Base-by-base conservation (phyloP, 768 basidiomycete species). In the Megacollybia marginata region DNA sequence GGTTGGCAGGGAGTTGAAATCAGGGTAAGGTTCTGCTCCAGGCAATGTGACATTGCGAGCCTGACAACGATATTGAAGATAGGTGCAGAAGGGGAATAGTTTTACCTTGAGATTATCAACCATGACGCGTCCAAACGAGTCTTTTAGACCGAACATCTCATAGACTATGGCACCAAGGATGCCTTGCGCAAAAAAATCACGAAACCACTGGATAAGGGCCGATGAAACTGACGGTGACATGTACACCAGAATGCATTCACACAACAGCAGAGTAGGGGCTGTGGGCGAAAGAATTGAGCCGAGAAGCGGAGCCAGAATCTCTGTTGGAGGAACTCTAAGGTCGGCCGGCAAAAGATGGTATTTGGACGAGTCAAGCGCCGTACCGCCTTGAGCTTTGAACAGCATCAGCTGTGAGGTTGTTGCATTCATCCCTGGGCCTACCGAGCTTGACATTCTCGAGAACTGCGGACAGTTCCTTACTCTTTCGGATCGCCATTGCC, bases 61-160 rank as follows among this genome's bases (percentile, higher is more conserved):
- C 90, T 92, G 61, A 48, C 23, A 16, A 5, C 38, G 38, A 10
- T 18, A 40, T 13, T 44, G 46, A 48, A 4, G 16, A 33, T 15
- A 15, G 13, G 7, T 44, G 15, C 20, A 48, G 40, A n/a, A 13
- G 28, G 28, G 10, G 16, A 3, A n/a, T 9, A 35, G 36, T 2
- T 69, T 51, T 54, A 89, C 93, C 72, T 77, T 81, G 45, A 97
- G 72, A 65, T 98, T 98, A 43, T 78, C 78, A 49, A 85, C 68
- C 93, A 99, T 97, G 18, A 98, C 88, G 31, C 75, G 75, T n/a
- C 95, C 96, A 66, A 98, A 98, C 0, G 81, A 59, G 60, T 97
- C 95, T 16, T 80, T 73, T 4, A 97, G 70, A 2, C 84, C 86
- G 61, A 91, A 94, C 88, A 97, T 97, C 62, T 97, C 95, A 59